Conservation (phyloP, 2,329 filamentous ascomycete genomes). For the Pestalotiopsis sp. region DNA sequence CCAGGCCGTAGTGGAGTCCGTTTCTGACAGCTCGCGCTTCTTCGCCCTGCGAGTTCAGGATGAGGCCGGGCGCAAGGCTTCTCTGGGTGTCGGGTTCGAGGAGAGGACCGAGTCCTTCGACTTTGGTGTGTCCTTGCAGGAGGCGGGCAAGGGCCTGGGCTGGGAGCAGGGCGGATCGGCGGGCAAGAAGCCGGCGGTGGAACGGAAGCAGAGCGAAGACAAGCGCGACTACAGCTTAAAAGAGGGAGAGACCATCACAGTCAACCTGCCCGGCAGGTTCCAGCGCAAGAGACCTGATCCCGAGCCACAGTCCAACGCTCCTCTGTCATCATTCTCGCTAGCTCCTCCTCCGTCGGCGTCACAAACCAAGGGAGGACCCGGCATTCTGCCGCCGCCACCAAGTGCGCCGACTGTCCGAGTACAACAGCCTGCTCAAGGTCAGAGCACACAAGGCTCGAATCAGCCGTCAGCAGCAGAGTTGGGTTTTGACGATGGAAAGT, state of each 20-base stretch:
- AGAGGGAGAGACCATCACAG: slow-evolving; percentile 85
- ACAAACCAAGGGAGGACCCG: slow-evolving; percentile 27
- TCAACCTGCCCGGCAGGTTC: slow-evolving; percentile 69
- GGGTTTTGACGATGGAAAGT: slow-evolving; percentile 86
- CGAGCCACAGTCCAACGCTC: slow-evolving; percentile 26
- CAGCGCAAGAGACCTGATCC: slow-evolving; percentile 49
- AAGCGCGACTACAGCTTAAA: slow-evolving; percentile 84
- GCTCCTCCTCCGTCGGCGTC: slow-evolving; percentile 66
- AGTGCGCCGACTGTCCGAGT: slow-evolving; percentile 63
- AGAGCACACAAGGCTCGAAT: slow-evolving; percentile 42
- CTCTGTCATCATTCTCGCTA: slow-evolving; percentile 67
- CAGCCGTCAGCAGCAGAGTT: slow-evolving; percentile 59
- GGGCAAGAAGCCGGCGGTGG: slow-evolving; percentile 36
- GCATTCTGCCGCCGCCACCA: slow-evolving; percentile 67
- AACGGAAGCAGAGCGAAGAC: slow-evolving; percentile 47
- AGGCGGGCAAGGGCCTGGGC: slow-evolving; percentile 71
- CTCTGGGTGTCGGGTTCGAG: slow-evolving; percentile 85
- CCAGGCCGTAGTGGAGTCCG: slow-evolving; percentile 70
- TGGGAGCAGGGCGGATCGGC: slow-evolving; percentile 49
- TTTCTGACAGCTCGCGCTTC: slow-evolving; percentile 79
- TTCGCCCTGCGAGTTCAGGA: slow-evolving; percentile 83
- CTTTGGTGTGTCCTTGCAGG: slow-evolving; percentile 78
- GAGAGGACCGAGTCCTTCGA: slow-evolving; percentile 86
- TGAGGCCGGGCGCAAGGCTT: slow-evolving; percentile 73
- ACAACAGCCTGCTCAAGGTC: slow-evolving; percentile 54